Evolutionary conservation across 2,329 filamentous ascomycete species (phyloP).

Genomic region (Diaporthe ampelina): DNA sequence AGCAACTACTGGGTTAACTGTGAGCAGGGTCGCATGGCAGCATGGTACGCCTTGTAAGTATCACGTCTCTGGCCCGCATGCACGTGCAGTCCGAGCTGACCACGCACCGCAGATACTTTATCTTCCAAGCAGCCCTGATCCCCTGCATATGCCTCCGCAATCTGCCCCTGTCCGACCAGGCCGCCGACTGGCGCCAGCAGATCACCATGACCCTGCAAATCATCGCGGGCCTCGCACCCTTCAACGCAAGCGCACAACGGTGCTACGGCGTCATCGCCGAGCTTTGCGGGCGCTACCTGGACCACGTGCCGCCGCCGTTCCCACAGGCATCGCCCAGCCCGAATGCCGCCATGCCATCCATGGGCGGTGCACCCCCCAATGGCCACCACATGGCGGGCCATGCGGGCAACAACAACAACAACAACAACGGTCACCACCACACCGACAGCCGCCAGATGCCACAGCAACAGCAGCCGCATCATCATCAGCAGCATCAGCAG

Average conservation of each 20-base stretch:
- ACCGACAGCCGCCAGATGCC: slow-evolving; percentile 29
- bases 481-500: slow-evolving; percentile 35
- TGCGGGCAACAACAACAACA: slow-evolving; percentile 24
- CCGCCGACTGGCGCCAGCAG: slow-evolving; percentile 57
- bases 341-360: slow-evolving; percentile 35
- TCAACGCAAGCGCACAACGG: slow-evolving; percentile 58
- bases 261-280: slow-evolving; percentile 58
- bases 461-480: slow-evolving; percentile 40
- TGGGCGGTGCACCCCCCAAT: slow-evolving; percentile 1
- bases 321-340: slow-evolving; percentile 39
- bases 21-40: slow-evolving; percentile 55
- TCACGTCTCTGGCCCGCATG: neutral
- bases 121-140: slow-evolving; percentile 64
- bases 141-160: slow-evolving; percentile 62
- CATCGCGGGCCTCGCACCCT: slow-evolving; percentile 52
- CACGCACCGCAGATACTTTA: slow-evolving; percentile 53
- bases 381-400: slow-evolving; percentile 31
- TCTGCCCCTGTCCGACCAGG: slow-evolving; percentile 53
- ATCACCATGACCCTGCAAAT: slow-evolving; percentile 54
- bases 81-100: neutral
- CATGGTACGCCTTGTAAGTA: slow-evolving; percentile 58
- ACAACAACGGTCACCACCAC: slow-evolving; percentile 22
- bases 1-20: slow-evolving; percentile 54
- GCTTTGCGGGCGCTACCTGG: slow-evolving; percentile 56
- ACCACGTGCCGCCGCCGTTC: slow-evolving; percentile 43